These are phyloP conservation scores for Puccinia polysora DNA, from an alignment of 1,284 basidiomycete species.

Conservation along the genomic window DNA sequence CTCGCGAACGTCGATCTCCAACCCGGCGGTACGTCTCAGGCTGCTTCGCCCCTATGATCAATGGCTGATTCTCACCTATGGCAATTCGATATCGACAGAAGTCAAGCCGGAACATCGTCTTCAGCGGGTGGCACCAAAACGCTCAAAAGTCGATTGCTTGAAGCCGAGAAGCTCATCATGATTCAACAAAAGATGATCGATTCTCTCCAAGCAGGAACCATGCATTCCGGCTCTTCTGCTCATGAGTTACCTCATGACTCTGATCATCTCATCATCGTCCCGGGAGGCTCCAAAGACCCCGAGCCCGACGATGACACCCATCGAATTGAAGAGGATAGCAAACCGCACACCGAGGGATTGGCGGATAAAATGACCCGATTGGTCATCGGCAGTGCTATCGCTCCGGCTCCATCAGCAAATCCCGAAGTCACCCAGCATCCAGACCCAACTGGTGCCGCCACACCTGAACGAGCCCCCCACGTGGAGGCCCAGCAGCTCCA, in stretches of 20 bases:
- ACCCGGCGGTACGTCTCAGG: slow-evolving; percentile 25
- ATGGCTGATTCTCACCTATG: too few relatives aligned
- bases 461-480: neutral
- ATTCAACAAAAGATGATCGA: slow-evolving; percentile 32
- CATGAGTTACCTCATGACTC: neutral
- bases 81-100: slow-evolving; percentile 3
- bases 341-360: slow-evolving; percentile 19
- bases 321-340: slow-evolving; percentile 8
- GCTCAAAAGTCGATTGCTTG: slow-evolving; percentile 11
- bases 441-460: neutral
- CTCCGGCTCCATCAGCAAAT: slow-evolving; percentile 6
- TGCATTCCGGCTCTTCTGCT: neutral
- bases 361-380: slow-evolving; percentile 36
- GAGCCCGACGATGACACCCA: neutral
- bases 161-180: slow-evolving; percentile 37
- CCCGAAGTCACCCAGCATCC: slow-evolving; percentile 7
- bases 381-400: slow-evolving; percentile 37
- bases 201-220: neutral
- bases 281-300: neutral
- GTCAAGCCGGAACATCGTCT: slow-evolving; percentile 2
- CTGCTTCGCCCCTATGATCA: too few relatives aligned
- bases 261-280: neutral
- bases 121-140: slow-evolving; percentile 25
- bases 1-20: slow-evolving; percentile 21
- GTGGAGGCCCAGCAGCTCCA: slow-evolving; percentile 18